phyloP scores from a whole-genome alignment of 2,329 filamentous ascomycete species.

The Teratosphaeria pseudoeucalypti region DNA sequence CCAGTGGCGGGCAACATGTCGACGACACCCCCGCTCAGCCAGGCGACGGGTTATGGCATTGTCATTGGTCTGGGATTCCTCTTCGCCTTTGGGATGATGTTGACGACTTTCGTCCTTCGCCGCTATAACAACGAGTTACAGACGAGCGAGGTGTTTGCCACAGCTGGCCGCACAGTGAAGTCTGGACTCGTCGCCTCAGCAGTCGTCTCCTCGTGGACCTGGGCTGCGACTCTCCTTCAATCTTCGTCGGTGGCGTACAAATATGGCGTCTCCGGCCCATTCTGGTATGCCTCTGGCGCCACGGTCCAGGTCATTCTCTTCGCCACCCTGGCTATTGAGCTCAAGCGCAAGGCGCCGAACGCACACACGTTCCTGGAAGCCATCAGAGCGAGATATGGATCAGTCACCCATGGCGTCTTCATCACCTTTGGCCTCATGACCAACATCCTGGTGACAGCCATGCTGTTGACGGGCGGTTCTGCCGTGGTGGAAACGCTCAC shows the following conservation, averaged over 20 bases:
- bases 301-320: slow-evolving; percentile 84
- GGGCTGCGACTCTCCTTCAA: slow-evolving; percentile 33
- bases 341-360: slow-evolving; percentile 76
- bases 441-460: slow-evolving; percentile 69
- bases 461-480: slow-evolving; percentile 76
- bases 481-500: slow-evolving; percentile 63
- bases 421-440: slow-evolving; percentile 74
- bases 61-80: slow-evolving; percentile 1
- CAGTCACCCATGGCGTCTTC: slow-evolving; percentile 62
- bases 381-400: slow-evolving; percentile 70
- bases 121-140: slow-evolving; percentile 68
- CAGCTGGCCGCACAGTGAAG: slow-evolving; percentile 64
- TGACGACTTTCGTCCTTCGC: slow-evolving; percentile 60
- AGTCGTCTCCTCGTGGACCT: slow-evolving; percentile 78
- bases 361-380: slow-evolving; percentile 50
- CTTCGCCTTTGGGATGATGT: slow-evolving; percentile 53
- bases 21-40: neutral
- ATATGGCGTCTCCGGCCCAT: slow-evolving; percentile 52
- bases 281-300: slow-evolving; percentile 57
- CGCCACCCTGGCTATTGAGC: slow-evolving; percentile 78
- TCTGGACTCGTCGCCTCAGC: slow-evolving; percentile 57
- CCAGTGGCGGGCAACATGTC: neutral
- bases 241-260: slow-evolving; percentile 43
- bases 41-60: slow-evolving; percentile 2
- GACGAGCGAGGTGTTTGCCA: slow-evolving; percentile 81